Evolutionary conservation across 192 early-diverging fungal genomes (phyloP), one percentile per base, ranked within the genome.

Genomic region (Kickxella alabastrina): DNA sequence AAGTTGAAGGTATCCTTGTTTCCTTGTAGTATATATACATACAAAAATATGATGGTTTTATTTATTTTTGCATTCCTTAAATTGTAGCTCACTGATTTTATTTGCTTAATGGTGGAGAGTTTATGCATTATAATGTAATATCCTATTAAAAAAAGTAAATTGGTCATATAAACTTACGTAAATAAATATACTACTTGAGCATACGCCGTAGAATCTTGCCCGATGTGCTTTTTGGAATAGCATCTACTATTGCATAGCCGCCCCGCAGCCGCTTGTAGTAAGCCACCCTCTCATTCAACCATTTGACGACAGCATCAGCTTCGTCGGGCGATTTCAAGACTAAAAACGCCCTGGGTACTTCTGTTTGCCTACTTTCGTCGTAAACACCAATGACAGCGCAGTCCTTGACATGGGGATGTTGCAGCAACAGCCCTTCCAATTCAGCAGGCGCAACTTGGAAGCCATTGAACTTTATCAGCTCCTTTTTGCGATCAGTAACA

Each of bases 401-500:
- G 49, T 89, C 87, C 12, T 62, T 56, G 25, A 96, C 73, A 6
- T 35, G 24, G 0, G 84, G 83, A 37, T 93, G 85, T 32, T 80
- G 63, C 10, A 90, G 28, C 26, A 92, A 57, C 26, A 84, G 32
- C 1, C 80, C 86, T 48, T 96, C 93, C 2, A 96, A 64, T 57
- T 96, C 69, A 3, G 92, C 91, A 0, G 92, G 93, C 0, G 91
- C 82, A 4, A 96, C 86, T 62, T 82, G 79, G 54, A 80, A 81
- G 3, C 83, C 80, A 42, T 93, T 93, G 79, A 89, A 96, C 57
- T 97, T 97, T 67, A 93, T 94, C 27, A 94, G 77, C 58, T 93
- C 90, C 68, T 93, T 97, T 14, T 86, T 58, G 19, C 93, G 87
- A 52, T 85, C 87, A 3, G 82, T 76, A 15, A 85, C 74, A 42